Evolutionary conservation across 352 stramenopile genomes (phyloP).

Genomic region (Paralagenidium karlingii): DNA sequence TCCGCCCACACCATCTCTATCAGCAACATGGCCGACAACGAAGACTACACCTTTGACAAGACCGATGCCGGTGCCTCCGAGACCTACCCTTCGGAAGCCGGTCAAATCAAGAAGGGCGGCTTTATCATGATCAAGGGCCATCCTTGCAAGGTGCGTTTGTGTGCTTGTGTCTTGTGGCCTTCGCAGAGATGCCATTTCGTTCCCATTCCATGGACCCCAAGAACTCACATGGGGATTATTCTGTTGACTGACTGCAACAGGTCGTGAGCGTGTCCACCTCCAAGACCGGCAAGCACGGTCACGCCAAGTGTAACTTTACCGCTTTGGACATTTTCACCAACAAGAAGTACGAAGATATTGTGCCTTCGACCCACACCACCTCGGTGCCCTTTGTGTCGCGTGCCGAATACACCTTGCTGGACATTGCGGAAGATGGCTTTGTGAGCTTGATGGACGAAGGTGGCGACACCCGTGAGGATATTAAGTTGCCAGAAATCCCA

Average conservation of each 20-base stretch:
- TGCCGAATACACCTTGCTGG: conserved; percentile 96
- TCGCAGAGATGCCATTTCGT: neutral
- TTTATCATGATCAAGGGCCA: conserved; percentile 99
- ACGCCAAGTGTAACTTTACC: conserved; percentile 99
- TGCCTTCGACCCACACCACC: conserved; percentile 97
- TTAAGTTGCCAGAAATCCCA: conserved; percentile 94
- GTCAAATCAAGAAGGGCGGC: conserved; percentile 98
- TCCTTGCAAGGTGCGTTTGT: conserved; percentile 92
- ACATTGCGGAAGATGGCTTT: conserved; percentile 98
- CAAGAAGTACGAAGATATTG: conserved; percentile 99
- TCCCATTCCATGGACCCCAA: neutral
- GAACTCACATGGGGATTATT: conserved; percentile 1
- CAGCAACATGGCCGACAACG: conserved; percentile 42
- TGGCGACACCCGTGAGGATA: conserved; percentile 95
- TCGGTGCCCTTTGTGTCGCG: conserved; percentile 96
- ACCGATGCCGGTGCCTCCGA: conserved; percentile 95
- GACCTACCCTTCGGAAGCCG: conserved; percentile 96
- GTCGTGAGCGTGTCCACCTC: conserved; percentile 96
- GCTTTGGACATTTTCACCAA: conserved; percentile 99
- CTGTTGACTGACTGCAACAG: neutral
- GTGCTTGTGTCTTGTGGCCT: neutral
- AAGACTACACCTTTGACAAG: conserved; percentile 87
- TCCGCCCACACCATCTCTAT: conserved; percentile 19
- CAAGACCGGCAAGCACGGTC: conserved; percentile 99
- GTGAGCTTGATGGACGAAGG: conserved; percentile 97